These are phyloP conservation scores for Knoxdaviesia capensis DNA, from an alignment of 2,329 filamentous ascomycete genomes.

Conservation along the genomic window DNA sequence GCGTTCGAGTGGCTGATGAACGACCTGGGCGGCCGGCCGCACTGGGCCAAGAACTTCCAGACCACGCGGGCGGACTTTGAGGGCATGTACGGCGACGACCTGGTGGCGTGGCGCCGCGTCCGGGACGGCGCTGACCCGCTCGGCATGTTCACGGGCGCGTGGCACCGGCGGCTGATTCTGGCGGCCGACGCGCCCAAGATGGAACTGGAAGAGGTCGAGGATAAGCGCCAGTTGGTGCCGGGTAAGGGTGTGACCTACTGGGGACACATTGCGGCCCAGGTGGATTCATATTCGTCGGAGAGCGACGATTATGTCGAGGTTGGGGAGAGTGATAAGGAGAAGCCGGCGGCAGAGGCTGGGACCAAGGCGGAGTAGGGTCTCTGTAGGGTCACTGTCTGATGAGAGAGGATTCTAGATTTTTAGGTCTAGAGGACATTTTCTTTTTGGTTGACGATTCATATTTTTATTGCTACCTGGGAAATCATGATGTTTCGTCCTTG, in stretches of 20 bases:
- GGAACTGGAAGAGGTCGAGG: slow-evolving; percentile 9
- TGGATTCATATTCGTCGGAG: too few relatives aligned
- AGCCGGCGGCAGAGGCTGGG: too few relatives aligned
- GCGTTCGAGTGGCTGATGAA: slow-evolving; percentile 85
- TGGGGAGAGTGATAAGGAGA: too few relatives aligned
- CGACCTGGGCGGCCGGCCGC: slow-evolving; percentile 60
- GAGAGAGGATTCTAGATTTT: too few relatives aligned
- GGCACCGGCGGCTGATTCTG: slow-evolving; percentile 57
- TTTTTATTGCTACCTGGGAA: too few relatives aligned
- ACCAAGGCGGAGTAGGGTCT: too few relatives aligned
- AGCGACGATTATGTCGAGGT: too few relatives aligned
- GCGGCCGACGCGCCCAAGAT: slow-evolving; percentile 14
- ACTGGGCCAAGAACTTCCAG: slow-evolving; percentile 87
- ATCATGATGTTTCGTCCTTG: too few relatives aligned
- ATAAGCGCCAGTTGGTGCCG: background rate
- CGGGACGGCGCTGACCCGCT: slow-evolving; percentile 55
- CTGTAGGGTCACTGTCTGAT: too few relatives aligned
- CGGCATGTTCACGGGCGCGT: slow-evolving; percentile 77
- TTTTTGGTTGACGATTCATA: too few relatives aligned
- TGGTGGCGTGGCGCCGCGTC: slow-evolving; percentile 46
- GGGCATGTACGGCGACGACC: slow-evolving; percentile 45
- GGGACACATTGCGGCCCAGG: too few relatives aligned
- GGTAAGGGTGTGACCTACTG: background rate
- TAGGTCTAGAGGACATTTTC: too few relatives aligned
- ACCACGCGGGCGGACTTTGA: slow-evolving; percentile 40